phyloP scores from a whole-genome alignment of 768 basidiomycete genomes.

The Terana coerulea region DNA sequence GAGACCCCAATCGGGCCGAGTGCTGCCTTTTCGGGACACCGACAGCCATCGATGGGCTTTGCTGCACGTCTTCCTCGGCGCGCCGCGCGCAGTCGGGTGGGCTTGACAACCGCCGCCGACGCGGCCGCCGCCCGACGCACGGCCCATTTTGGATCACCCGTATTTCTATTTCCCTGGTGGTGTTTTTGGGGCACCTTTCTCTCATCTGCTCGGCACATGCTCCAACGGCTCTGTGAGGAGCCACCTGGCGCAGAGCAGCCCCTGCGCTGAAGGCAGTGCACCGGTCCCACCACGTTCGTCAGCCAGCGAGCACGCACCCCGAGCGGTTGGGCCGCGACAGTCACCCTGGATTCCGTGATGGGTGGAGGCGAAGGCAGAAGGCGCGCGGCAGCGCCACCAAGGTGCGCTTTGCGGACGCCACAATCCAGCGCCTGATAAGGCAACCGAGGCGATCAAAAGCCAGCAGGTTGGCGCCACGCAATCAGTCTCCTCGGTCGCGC shows the following conservation, averaged over 20 bases:
- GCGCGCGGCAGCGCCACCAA: constrained; percentile 1
- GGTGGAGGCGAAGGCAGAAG: neutral
- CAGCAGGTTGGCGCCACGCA: neutral
- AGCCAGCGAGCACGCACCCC: too few relatives aligned
- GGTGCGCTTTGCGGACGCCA: constrained; percentile 5
- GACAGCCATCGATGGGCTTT: constrained; percentile 6
- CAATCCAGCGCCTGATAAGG: constrained; percentile 9
- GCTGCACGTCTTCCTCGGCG: neutral
- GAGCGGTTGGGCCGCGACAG: too few relatives aligned
- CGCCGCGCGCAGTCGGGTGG: neutral
- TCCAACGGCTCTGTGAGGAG: too few relatives aligned
- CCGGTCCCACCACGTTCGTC: too few relatives aligned
- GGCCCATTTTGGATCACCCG: neutral
- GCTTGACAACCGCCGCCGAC: neutral
- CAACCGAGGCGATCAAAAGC: neutral
- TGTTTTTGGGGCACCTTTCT: constrained; percentile 2
- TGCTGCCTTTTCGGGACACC: constrained; percentile 5
- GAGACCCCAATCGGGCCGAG: constrained; percentile 4
- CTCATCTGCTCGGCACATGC: too few relatives aligned
- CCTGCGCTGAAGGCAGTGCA: too few relatives aligned
- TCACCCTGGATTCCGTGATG: neutral
- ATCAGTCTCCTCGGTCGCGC: neutral
- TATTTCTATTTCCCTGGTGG: neutral
- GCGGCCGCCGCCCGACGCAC: neutral
- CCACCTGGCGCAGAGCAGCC: too few relatives aligned